phyloP scores from a whole-genome alignment of 106 monocot species.

The Dioscorea zingiberensis region DNA sequence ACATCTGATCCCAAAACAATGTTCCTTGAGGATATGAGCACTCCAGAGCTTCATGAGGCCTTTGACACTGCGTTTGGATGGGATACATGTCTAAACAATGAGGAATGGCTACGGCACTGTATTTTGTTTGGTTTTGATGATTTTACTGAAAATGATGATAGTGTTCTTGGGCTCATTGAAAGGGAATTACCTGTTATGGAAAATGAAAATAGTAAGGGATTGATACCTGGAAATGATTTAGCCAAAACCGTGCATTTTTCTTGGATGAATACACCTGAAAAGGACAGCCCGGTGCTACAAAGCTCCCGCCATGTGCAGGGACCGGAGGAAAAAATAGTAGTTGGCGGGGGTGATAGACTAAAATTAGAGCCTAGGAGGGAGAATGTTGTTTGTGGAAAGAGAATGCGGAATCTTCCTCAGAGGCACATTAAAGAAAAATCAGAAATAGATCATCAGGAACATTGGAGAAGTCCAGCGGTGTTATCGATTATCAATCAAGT shows the following conservation, averaged over 20 bases:
- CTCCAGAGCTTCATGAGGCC: slow-evolving; percentile 26
- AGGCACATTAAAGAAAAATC: slow-evolving; percentile 52
- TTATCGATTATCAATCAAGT: background rate
- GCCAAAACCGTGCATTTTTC: slow-evolving; percentile 17
- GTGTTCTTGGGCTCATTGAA: slow-evolving; percentile 6
- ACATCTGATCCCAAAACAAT: slow-evolving; percentile 9
- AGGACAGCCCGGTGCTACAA: background rate
- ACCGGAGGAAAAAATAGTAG: too few species aligned
- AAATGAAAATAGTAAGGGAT: slow-evolving; percentile 21
- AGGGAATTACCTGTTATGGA: slow-evolving; percentile 6
- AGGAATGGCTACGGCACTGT: slow-evolving; percentile 37
- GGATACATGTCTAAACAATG: slow-evolving; percentile 27
- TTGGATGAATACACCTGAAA: slow-evolving; percentile 13
- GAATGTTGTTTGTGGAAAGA: slow-evolving; percentile 20
- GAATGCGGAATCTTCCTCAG: slow-evolving; percentile 37
- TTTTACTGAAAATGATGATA: slow-evolving; percentile 11
- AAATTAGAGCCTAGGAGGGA: background rate
- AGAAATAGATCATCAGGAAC: slow-evolving; percentile 1
- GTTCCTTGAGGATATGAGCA: slow-evolving; percentile 19
- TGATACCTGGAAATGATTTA: slow-evolving; percentile 19
- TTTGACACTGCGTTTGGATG: slow-evolving; percentile 24
- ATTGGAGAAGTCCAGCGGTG: background rate
- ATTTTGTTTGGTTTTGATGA: slow-evolving; percentile 31
- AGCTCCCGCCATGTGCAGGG: too few species aligned
- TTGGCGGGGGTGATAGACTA: too few species aligned